A percentile compares a stretch with the other conserved stretches of the same genome.
Conservation (phyloP, 2,329 filamentous ascomycete genomes). For the Ilyonectria mors-panacis region DNA sequence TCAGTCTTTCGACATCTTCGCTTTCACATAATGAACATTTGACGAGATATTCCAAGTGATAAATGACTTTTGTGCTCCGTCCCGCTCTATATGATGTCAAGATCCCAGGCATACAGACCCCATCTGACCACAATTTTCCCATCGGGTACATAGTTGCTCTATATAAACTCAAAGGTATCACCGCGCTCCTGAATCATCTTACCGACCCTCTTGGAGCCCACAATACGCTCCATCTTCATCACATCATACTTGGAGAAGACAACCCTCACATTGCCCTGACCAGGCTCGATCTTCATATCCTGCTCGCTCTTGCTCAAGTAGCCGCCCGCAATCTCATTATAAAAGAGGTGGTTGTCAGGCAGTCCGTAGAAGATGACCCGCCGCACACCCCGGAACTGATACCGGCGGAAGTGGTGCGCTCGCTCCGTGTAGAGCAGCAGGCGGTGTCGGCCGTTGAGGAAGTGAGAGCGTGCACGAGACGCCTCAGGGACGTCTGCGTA, state of each 20-base stretch:
- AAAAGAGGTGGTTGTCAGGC: constrained; percentile 90
- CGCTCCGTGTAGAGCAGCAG: constrained; percentile 93
- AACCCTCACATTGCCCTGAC: constrained; percentile 71
- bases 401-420: constrained; percentile 97
- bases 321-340: constrained; percentile 80
- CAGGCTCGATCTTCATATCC: constrained; percentile 68
- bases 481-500: constrained; percentile 86
- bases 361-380: constrained; percentile 91
- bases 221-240: constrained; percentile 89
- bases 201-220: constrained; percentile 83
- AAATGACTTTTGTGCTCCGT: constrained; percentile 29
- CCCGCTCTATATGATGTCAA: constrained; percentile 31
- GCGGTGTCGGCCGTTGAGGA: constrained; percentile 84
- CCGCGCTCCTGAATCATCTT: constrained; percentile 87
- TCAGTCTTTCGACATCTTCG: constrained; percentile 26
- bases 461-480: constrained; percentile 88
- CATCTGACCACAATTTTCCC: no score
- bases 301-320: constrained; percentile 75
- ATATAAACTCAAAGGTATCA: constrained; percentile 97
- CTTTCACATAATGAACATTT: constrained; percentile 3
- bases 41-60: constrained; percentile 16
- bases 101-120: constrained; percentile 13
- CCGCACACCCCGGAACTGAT: constrained; percentile 84
- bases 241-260: constrained; percentile 93
- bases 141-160: constrained; percentile 45